Conservation (phyloP, 225 moss, liverwort and hornwort species). For the Pleurozium schreberi region DNA sequence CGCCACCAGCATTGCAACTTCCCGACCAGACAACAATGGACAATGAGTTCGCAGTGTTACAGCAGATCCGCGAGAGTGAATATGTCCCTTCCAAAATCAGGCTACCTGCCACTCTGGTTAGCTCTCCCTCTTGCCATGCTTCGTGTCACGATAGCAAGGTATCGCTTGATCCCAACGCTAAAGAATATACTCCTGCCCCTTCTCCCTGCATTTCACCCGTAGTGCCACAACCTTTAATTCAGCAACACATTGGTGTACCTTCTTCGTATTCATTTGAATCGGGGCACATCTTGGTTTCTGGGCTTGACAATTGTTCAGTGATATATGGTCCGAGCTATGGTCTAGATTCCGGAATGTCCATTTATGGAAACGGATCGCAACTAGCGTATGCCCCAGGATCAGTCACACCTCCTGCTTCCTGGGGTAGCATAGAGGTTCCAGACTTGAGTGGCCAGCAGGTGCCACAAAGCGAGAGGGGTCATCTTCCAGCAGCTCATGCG, state of each 20-base stretch:
- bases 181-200: slow-evolving; percentile 76
- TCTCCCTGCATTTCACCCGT: slow-evolving; percentile 70
- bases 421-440: slow-evolving; percentile 27
- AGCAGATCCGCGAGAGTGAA: slow-evolving; percentile 19
- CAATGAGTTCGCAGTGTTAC: slow-evolving; percentile 19
- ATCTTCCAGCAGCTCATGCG: not conserved
- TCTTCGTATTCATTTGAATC: slow-evolving; percentile 50
- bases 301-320: slow-evolving; percentile 39
- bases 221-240: slow-evolving; percentile 16
- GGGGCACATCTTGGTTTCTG: slow-evolving; percentile 29
- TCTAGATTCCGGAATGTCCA: slow-evolving; percentile 21
- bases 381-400: slow-evolving; percentile 37
- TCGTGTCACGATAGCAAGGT: slow-evolving; percentile 59
- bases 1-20: slow-evolving; percentile 55
- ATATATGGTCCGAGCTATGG: slow-evolving; percentile 39
- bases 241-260: slow-evolving; percentile 42
- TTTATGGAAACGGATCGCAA: slow-evolving; percentile 41
- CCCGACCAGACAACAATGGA: slow-evolving; percentile 57
- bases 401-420: slow-evolving; percentile 21
- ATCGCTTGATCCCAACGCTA: slow-evolving; percentile 79
- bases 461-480: not conserved
- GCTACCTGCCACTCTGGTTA: slow-evolving; percentile 25
- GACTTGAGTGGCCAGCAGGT: slow-evolving; percentile 24
- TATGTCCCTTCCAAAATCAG: slow-evolving; percentile 17
- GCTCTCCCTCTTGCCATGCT: slow-evolving; percentile 47